Conservation (phyloP, 1,284 basidiomycete species). For the Phylloboletellus chloephorus region DNA sequence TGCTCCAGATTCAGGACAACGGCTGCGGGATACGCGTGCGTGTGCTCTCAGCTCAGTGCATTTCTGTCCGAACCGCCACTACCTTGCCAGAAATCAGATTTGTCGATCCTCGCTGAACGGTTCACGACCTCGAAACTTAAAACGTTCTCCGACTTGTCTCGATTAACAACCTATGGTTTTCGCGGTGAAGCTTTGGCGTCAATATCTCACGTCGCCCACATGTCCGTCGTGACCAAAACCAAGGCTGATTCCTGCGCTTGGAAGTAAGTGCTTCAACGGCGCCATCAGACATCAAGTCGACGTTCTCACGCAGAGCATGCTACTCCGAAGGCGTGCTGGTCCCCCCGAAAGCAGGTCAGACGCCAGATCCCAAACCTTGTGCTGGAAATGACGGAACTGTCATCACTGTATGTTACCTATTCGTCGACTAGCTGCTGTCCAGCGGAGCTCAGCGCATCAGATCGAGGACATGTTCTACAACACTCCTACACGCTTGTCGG, state of each 20-base stretch:
- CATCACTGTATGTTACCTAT: slow-evolving; percentile 63
- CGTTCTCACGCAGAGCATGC: slow-evolving; percentile 51
- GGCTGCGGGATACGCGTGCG: slow-evolving; percentile 85
- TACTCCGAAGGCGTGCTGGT: slow-evolving; percentile 75
- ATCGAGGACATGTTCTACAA: slow-evolving; percentile 97
- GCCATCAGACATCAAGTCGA: neutral
- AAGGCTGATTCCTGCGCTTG: slow-evolving; percentile 77
- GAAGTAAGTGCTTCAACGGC: slow-evolving; percentile 57
- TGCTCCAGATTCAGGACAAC: slow-evolving; percentile 96
- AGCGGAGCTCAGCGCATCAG: slow-evolving; percentile 35
- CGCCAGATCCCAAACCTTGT: slow-evolving; percentile 77
- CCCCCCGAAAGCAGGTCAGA: slow-evolving; percentile 62
- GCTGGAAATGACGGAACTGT: slow-evolving; percentile 95
- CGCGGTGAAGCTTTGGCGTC: slow-evolving; percentile 96
- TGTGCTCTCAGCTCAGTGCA: neutral
- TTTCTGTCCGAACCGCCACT: neutral
- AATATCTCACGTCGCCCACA: slow-evolving; percentile 90
- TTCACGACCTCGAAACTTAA: slow-evolving; percentile 95
- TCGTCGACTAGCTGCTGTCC: neutral
- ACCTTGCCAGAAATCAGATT: slow-evolving; percentile 54
- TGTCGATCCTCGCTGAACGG: slow-evolving; percentile 89
- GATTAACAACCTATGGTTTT: slow-evolving; percentile 93
- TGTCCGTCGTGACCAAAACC: slow-evolving; percentile 88
- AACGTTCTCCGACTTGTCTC: slow-evolving; percentile 81
- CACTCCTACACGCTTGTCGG: slow-evolving; percentile 82